Evolutionary conservation across 2,329 filamentous ascomycete species (phyloP).

Genomic region (Byssoonygena ceratinophila): DNA sequence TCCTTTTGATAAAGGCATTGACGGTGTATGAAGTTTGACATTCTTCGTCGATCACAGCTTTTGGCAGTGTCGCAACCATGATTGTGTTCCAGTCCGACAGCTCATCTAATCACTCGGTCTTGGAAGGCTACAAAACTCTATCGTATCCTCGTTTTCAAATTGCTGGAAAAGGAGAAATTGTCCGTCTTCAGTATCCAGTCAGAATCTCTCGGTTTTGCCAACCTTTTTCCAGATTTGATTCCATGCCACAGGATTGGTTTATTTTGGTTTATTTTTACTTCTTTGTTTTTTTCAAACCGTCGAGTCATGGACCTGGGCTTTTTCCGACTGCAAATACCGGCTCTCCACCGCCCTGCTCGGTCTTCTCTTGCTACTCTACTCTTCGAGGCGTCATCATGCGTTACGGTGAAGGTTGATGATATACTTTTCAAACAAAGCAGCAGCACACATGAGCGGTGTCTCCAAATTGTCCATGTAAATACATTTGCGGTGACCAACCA

Average conservation of each 20-base stretch:
- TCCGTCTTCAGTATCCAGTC: neutral
- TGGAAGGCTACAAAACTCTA: neutral
- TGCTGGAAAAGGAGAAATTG: neutral
- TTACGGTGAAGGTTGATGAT: neutral
- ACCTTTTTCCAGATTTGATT: neutral
- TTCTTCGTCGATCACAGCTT: neutral
- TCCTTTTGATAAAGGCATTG: no score
- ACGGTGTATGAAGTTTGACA: neutral
- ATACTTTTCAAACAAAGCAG: neutral
- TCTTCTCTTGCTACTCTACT: neutral
- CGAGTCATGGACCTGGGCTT: neutral
- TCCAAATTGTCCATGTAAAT: no score
- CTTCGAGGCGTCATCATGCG: neutral
- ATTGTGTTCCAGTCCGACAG: constrained; percentile 6
- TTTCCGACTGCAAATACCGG: neutral
- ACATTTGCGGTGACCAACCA: neutral
- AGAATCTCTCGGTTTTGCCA: neutral
- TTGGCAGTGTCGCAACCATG: constrained; percentile 4
- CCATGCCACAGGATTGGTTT: neutral
- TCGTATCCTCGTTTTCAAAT: neutral
- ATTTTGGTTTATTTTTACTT: neutral
- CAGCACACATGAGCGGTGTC: neutral
- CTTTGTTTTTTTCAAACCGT: neutral
- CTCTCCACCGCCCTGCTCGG: neutral
- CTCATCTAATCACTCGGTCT: neutral